These are phyloP conservation scores for Glaciozyma antarctica DNA, from an alignment of 768 basidiomycete species.

Conservation along the genomic window DNA sequence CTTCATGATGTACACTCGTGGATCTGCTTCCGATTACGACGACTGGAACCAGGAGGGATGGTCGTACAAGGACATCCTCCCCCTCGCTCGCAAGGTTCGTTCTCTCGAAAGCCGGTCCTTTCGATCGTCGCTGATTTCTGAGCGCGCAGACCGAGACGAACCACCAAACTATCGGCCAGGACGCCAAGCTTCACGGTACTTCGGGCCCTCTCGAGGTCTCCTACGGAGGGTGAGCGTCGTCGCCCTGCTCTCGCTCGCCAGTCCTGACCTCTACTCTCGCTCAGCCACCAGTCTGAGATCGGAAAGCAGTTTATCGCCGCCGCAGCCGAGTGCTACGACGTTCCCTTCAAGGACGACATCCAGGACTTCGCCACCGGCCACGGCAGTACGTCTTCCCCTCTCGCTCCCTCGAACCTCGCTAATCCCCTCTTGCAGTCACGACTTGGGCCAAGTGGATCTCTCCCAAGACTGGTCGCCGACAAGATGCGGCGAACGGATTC, in stretches of 20 bases:
- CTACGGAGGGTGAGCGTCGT: conserved; percentile 43
- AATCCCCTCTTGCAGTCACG: neutral
- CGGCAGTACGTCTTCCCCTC: conserved; percentile 50
- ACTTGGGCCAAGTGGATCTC: conserved; percentile 59
- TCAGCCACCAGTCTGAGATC: neutral
- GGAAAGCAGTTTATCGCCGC: conserved; percentile 46
- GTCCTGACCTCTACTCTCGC: neutral
- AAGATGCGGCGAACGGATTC: conserved; percentile 61
- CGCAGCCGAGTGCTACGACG: conserved; percentile 37
- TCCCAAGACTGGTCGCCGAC: conserved; percentile 59
- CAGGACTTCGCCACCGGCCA: conserved; percentile 55
- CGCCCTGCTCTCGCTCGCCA: neutral
- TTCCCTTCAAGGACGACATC: conserved; percentile 47
- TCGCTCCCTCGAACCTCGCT: neutral
- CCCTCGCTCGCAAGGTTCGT: conserved; percentile 64
- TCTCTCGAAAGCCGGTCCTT: conserved; percentile 47
- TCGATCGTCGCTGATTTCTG: neutral
- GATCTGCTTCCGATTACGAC: conserved; percentile 38
- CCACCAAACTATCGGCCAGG: neutral
- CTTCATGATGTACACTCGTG: conserved; percentile 62
- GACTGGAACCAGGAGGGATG: conserved; percentile 56
- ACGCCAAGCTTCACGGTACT: conserved; percentile 52
- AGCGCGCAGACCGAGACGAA: neutral
- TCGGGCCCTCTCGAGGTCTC: conserved; percentile 65
- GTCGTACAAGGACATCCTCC: conserved; percentile 49